phyloP scores from a whole-genome alignment of 176 grass and related monocot genomes.

The Oryza officinalis region DNA sequence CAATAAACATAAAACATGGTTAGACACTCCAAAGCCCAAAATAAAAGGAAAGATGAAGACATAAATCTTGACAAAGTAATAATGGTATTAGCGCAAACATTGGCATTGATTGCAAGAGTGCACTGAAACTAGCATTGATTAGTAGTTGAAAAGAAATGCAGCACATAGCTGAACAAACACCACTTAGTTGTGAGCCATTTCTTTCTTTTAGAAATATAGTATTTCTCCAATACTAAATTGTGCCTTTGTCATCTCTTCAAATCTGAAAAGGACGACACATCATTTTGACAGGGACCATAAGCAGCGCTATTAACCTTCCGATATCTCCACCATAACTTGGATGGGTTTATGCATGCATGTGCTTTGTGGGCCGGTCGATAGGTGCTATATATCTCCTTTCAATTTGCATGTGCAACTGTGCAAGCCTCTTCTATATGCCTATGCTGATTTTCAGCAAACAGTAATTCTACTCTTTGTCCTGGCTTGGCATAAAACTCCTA shows the following conservation, averaged over 20 bases:
- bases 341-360: neutral
- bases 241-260: neutral
- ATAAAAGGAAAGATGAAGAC: neutral
- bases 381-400: neutral
- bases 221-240: neutral
- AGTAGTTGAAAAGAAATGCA: neutral
- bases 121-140: neutral
- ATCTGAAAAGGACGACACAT: neutral
- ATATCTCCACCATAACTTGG: neutral
- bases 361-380: neutral
- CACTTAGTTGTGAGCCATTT: neutral
- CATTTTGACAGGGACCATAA: neutral
- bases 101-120: neutral
- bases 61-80: conserved; percentile 2
- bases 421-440: neutral
- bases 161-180: neutral
- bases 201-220: neutral
- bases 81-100: conserved; percentile 12
- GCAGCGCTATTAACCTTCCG: no score
- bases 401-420: neutral
- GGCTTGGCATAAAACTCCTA: conserved; percentile 4
- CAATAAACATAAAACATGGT: conserved; percentile 19
- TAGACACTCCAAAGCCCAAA: conserved; percentile 11
- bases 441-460: neutral
- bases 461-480: conserved; percentile 15